Base-by-base conservation (phyloP, 2,329 filamentous ascomycete species). In the Pseudocercospora pini-densiflorae region DNA sequence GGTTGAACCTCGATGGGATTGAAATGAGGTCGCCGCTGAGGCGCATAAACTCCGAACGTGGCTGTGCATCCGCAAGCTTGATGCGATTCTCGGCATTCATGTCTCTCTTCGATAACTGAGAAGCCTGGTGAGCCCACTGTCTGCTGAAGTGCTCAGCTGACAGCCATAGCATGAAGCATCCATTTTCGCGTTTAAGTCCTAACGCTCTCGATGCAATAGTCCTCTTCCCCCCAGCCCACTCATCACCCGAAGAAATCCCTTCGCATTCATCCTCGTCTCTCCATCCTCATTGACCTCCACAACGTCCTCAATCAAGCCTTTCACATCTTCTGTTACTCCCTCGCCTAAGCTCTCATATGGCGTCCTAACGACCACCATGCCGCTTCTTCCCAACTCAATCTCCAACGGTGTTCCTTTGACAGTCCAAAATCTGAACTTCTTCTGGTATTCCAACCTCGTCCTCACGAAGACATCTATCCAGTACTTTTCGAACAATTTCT, bases 351-450 rank as follows among this genome's bases (percentile, higher is more conserved):
- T 23, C 51, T 54, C 51, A 19, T 54, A 29, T 14, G 51, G 51
- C 51, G 40, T 47, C 58, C 43, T 49, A 1, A 23, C 40, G 14
- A 21, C 23, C 24, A 45, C 40, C 55, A 23, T 24, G 5, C 27
- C 55, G 21, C 31, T 16, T 24, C 24, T 47, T n/a, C 21, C 36
- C 14, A 60, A 60, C 21, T 16, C 43, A 3, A 45, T 21, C 19
- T 45, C 33, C 24, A 54, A 31, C 9, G 51, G 10, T 8, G 31
- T 27, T 6, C 51, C 51, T n/a, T 29, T 54, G 21, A 24, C 16
- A n/a, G 21, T 54, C 51, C 51, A 54, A 5, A 54, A 54, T 21
- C 51, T 54, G 8, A 54, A 27, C 51, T 54, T 54, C 51, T 29
- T 54, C 24, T 24, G 21, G n/a, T 29, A 54, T n/a, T 2, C 7